phyloP scores from a whole-genome alignment of 192 early-diverging fungal species.

The Cladochytrium replicatum region DNA sequence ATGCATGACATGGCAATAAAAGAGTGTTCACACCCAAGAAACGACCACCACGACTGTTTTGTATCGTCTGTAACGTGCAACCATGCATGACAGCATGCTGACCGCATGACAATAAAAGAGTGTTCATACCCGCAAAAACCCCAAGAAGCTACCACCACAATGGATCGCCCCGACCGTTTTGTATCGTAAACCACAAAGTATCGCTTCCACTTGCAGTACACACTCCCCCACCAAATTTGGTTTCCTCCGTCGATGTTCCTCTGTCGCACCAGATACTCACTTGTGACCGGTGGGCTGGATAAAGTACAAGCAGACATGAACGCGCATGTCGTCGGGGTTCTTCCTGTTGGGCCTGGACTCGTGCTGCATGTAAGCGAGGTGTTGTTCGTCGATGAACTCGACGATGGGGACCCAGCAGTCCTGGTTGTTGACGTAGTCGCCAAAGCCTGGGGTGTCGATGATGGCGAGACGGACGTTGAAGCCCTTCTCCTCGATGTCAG shows the following conservation, averaged over 20 bases:
- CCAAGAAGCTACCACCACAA: too few species aligned
- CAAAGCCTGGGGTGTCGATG: slow-evolving; percentile 84
- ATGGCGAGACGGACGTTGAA: slow-evolving; percentile 94
- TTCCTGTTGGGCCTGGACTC: slow-evolving; percentile 80
- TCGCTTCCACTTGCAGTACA: too few species aligned
- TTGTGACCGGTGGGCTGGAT: slow-evolving; percentile 97
- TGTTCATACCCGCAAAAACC: too few species aligned
- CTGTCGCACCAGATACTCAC: slow-evolving; percentile 26
- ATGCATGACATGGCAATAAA: too few species aligned
- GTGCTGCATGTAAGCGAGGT: slow-evolving; percentile 86
- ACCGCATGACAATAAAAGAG: background rate
- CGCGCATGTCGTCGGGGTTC: slow-evolving; percentile 84
- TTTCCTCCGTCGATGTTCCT: too few species aligned
- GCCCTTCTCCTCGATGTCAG: slow-evolving; percentile 97
- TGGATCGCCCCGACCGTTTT: too few species aligned
- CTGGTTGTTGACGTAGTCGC: slow-evolving; percentile 85
- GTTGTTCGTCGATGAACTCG: slow-evolving; percentile 97
- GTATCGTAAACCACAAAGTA: too few species aligned
- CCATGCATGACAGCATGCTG: background rate
- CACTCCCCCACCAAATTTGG: too few species aligned
- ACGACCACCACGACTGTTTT: too few species aligned
- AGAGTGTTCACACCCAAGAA: too few species aligned
- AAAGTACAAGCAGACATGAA: slow-evolving; percentile 98
- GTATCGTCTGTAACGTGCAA: background rate
- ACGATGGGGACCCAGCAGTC: slow-evolving; percentile 97